Evolutionary conservation across 2,329 filamentous ascomycete genomes (phyloP).

Genomic region (Diaporthe vexans): DNA sequence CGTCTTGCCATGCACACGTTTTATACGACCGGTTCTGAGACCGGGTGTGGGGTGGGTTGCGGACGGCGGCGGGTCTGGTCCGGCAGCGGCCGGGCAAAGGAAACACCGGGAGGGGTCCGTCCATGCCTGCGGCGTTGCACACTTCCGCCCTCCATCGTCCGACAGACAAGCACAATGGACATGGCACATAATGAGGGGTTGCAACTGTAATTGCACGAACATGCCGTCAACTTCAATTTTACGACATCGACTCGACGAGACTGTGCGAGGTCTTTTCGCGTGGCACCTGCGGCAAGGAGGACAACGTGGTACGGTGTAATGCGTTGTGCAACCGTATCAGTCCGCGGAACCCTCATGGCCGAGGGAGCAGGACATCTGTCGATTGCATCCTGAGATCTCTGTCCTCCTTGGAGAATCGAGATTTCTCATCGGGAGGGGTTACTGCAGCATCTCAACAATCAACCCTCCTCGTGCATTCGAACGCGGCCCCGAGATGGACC

Average conservation of each 20-base stretch:
- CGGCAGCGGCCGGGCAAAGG: conserved; percentile 33
- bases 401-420: background rate
- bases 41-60: conserved; percentile 1
- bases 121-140: background rate
- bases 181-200: background rate
- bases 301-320: too few species aligned
- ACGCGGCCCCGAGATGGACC: background rate
- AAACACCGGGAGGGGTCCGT: conserved; percentile 34
- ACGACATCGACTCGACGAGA: background rate
- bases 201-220: background rate
- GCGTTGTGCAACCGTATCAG: too few species aligned
- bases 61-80: background rate
- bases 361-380: background rate
- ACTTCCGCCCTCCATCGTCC: background rate
- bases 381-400: background rate
- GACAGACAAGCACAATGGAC: background rate
- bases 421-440: background rate
- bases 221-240: background rate
- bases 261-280: background rate
- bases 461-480: background rate
- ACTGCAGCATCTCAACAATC: background rate
- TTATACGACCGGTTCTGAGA: conserved; percentile 13
- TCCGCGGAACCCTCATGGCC: background rate
- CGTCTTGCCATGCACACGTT: background rate
- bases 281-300: too few species aligned